Conservation (phyloP, 148 eudicot genomes). For the Hydrangea macrophylla region DNA sequence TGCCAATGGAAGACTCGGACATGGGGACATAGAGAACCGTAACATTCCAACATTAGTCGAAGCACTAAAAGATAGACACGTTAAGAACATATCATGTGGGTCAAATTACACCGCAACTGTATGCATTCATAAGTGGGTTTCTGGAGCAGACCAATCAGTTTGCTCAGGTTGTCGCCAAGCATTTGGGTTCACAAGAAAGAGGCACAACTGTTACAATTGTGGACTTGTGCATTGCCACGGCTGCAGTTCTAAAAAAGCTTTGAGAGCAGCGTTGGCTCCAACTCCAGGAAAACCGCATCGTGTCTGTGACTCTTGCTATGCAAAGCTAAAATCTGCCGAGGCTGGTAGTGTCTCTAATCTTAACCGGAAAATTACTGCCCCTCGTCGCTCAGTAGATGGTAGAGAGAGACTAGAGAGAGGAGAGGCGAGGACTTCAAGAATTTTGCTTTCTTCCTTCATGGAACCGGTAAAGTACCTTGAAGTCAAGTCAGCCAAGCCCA, state of each 20-base stretch:
- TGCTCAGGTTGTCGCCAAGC: conserved; percentile 76
- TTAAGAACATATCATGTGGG: conserved; percentile 64
- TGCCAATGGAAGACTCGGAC: conserved; percentile 73
- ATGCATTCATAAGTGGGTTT: conserved; percentile 79
- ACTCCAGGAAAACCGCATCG: conserved; percentile 85
- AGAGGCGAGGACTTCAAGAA: conserved; percentile 42
- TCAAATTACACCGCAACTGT: conserved; percentile 63
- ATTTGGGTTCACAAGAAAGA: conserved; percentile 68
- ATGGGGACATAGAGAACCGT: conserved; percentile 67
- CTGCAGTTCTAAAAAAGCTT: conserved; percentile 68
- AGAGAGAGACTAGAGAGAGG: conserved; percentile 37
- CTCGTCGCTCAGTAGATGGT: conserved; percentile 42
- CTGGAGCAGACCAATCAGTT: conserved; percentile 74
- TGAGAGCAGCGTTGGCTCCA: conserved; percentile 74
- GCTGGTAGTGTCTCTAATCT: conserved; percentile 26
- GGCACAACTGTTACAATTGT: conserved; percentile 74
- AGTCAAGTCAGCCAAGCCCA: conserved; percentile 48
- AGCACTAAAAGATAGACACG: conserved; percentile 61
- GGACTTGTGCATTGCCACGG: conserved; percentile 72
- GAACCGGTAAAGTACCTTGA: conserved; percentile 80
- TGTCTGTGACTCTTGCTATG: conserved; percentile 70
- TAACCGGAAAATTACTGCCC: conserved; percentile 34
- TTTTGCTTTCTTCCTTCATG: conserved; percentile 40
- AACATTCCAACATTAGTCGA: conserved; percentile 68
- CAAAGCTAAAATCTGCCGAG: conserved; percentile 49